Percentiles rank a stretch among this genome's conserved stretches.
phyloP scores from a whole-genome alignment of 306 rosid genomes.

The Alnus glutinosa region DNA sequence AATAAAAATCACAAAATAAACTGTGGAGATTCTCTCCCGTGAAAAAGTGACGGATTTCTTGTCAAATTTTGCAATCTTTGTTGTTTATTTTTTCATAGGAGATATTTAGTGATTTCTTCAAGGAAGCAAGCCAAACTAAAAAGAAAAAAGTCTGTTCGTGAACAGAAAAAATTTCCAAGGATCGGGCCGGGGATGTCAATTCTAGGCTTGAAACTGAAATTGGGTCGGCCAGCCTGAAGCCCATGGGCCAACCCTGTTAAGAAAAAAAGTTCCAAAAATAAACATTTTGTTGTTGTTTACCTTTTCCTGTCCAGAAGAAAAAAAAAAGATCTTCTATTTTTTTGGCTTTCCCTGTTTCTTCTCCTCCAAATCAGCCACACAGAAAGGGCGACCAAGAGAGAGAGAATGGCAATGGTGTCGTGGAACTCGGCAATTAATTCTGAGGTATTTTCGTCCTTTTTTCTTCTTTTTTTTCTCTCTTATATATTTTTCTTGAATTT shows the following conservation, averaged over 20 bases:
- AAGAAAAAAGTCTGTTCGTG: too few relatives aligned
- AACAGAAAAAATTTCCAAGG: too few relatives aligned
- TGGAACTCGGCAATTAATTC: slow-evolving; percentile 22
- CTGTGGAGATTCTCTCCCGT: too few relatives aligned
- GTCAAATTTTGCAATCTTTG: too few relatives aligned
- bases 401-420: slow-evolving; percentile 53
- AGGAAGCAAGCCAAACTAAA: too few relatives aligned
- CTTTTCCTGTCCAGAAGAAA: slow-evolving; percentile 6
- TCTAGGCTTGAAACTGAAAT: background rate
- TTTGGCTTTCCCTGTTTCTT: slow-evolving; percentile 34
- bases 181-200: background rate
- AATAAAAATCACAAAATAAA: too few relatives aligned
- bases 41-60: too few relatives aligned
- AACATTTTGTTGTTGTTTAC: background rate
- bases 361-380: slow-evolving; percentile 19
- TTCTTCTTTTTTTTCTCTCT: background rate
- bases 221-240: background rate
- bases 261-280: background rate
- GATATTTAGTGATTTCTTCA: too few relatives aligned
- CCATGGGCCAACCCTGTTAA: background rate
- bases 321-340: slow-evolving; percentile 26
- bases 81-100: too few relatives aligned
- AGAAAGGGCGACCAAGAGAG: background rate
- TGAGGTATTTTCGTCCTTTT: background rate
- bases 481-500: background rate